Percentiles rank a stretch among this genome's conserved stretches.
These are phyloP conservation scores for Botrytis paeoniae DNA, from an alignment of 2,329 filamentous ascomycete species.

Conservation along the genomic window DNA sequence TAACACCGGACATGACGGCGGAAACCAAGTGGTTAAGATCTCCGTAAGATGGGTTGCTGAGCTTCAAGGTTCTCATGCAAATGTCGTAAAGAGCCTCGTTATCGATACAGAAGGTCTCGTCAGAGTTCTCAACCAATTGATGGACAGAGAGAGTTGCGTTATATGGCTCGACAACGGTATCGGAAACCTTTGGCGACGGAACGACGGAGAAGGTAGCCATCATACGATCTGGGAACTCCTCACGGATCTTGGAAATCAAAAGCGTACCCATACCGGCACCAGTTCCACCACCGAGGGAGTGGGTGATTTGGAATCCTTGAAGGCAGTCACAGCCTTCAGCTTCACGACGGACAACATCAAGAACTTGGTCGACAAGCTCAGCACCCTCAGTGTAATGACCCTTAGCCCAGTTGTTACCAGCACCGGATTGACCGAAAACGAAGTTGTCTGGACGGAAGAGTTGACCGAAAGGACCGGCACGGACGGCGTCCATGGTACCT, in stretches of 20 bases:
- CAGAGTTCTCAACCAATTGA: slow-evolving; percentile 99
- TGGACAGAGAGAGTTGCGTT: slow-evolving; percentile 98
- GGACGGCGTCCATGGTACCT: slow-evolving; percentile 99
- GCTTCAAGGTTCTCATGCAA: slow-evolving; percentile 99
- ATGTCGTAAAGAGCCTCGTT: slow-evolving; percentile 99
- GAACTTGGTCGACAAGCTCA: slow-evolving; percentile 95
- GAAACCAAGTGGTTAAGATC: slow-evolving; percentile 99
- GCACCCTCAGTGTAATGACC: slow-evolving; percentile 99
- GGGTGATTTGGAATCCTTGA: slow-evolving; percentile 99
- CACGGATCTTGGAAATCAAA: slow-evolving; percentile 99
- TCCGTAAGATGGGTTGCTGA: slow-evolving; percentile 96
- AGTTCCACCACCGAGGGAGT: slow-evolving; percentile 99
- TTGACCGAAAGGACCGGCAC: slow-evolving; percentile 95
- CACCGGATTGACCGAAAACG: slow-evolving; percentile 98
- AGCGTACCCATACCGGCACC: slow-evolving; percentile 99
- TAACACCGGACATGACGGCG: slow-evolving; percentile 98
- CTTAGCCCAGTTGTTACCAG: slow-evolving; percentile 99
- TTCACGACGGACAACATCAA: slow-evolving; percentile 98
- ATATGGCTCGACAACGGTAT: slow-evolving; percentile 99
- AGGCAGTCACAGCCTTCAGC: slow-evolving; percentile 99
- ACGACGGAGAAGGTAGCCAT: slow-evolving; percentile 99
- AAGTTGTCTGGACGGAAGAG: slow-evolving; percentile 99
- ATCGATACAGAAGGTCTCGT: slow-evolving; percentile 99
- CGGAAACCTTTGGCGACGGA: slow-evolving; percentile 98
- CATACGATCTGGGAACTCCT: slow-evolving; percentile 99